A percentile compares a stretch with the other conserved stretches of the same genome.
Evolutionary conservation across 371 early-diverging fungal genomes (phyloP).

Genomic region (Entomophthora muscae): DNA sequence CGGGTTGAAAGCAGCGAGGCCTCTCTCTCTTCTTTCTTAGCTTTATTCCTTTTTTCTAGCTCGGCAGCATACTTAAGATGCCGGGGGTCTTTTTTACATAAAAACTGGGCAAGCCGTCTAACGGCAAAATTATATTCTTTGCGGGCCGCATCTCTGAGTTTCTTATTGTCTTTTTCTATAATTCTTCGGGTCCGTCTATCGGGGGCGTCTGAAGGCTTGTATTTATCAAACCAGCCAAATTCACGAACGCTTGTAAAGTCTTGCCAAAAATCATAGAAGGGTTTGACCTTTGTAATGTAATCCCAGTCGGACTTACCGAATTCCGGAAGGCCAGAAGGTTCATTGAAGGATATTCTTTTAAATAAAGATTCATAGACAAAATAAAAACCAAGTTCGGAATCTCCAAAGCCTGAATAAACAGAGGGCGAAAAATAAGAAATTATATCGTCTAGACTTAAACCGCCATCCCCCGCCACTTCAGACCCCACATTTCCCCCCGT

Average conservation of each 20-base stretch:
- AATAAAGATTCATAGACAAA: slow-evolving; percentile 65
- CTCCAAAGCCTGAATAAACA: slow-evolving; percentile 28
- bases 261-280: slow-evolving; percentile 59
- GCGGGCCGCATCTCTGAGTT: slow-evolving; percentile 59
- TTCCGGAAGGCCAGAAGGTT: slow-evolving; percentile 23
- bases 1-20: slow-evolving; percentile 16
- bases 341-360: slow-evolving; percentile 42
- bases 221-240: slow-evolving; percentile 83
- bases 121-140: slow-evolving; percentile 77
- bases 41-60: slow-evolving; percentile 28
- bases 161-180: slow-evolving; percentile 87
- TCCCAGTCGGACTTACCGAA: slow-evolving; percentile 9
- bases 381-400: slow-evolving; percentile 63
- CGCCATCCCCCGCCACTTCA: slow-evolving; percentile 15
- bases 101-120: slow-evolving; percentile 26
- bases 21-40: slow-evolving; percentile 29
- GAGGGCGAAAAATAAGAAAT: slow-evolving; percentile 14
- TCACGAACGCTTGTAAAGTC: slow-evolving; percentile 59
- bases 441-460: slow-evolving; percentile 9
- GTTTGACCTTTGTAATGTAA: slow-evolving; percentile 11
- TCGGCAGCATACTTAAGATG: slow-evolving; percentile 25
- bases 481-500: slow-evolving; percentile 35
- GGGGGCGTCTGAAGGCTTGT: slow-evolving; percentile 58
- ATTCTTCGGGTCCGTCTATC: slow-evolving; percentile 59
- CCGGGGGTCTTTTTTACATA: slow-evolving; percentile 66